Evolutionary conservation across 768 basidiomycete species (phyloP).

Genomic region (Tylopilus rubrobrunneus): DNA sequence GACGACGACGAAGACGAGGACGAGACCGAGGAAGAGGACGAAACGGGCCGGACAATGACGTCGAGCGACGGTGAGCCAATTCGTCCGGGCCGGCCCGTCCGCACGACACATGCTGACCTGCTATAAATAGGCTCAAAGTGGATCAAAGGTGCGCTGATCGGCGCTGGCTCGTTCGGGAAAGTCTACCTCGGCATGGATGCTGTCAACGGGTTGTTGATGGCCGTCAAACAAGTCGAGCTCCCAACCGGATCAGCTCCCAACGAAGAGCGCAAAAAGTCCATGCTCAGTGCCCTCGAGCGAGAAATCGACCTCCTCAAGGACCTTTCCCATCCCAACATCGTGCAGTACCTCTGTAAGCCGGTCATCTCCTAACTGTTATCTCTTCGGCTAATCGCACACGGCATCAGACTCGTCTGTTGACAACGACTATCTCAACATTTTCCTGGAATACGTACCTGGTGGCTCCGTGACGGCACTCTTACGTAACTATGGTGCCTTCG

Average conservation of each 20-base stretch:
- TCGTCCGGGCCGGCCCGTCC: not conserved
- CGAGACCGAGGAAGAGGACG: constrained; percentile 45
- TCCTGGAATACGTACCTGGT: constrained; percentile 95
- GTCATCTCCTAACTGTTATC: not conserved
- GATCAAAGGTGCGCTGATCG: constrained; percentile 96
- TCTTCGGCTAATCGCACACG: not conserved
- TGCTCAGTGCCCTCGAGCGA: constrained; percentile 87
- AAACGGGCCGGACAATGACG: constrained; percentile 49
- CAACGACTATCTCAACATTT: constrained; percentile 88
- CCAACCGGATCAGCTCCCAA: constrained; percentile 80
- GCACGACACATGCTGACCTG: constrained; percentile 3
- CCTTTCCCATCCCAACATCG: constrained; percentile 92
- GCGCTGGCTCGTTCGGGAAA: constrained; percentile 92
- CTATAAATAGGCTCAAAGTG: constrained; percentile 72
- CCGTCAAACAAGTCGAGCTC: constrained; percentile 95
- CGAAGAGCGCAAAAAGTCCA: constrained; percentile 89
- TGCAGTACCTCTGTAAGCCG: constrained; percentile 90
- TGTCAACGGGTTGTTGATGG: constrained; percentile 86
- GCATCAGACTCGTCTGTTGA: constrained; percentile 86
- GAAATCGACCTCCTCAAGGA: constrained; percentile 94
- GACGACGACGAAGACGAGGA: constrained; percentile 50
- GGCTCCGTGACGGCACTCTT: constrained; percentile 89
- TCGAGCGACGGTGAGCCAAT: constrained; percentile 48
- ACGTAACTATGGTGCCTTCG: constrained; percentile 90
- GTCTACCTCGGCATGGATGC: constrained; percentile 97